A percentile compares a stretch with the other conserved stretches of the same genome.
Conservation (phyloP, 495 filamentous ascomycete genomes). For the Podospora tetraspora region DNA sequence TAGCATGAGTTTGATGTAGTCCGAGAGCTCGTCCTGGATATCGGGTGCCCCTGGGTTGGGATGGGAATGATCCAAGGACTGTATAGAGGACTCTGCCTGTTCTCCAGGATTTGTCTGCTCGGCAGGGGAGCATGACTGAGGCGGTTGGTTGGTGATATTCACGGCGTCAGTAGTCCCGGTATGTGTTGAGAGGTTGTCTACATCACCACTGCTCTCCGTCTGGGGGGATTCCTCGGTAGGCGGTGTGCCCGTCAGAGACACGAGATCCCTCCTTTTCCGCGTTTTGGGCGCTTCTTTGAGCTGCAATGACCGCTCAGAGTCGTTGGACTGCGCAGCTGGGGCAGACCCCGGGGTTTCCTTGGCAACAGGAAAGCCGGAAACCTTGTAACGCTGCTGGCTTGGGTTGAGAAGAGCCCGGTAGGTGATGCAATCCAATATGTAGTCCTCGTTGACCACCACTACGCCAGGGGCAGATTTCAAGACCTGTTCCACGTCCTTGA, state of each 20-base stretch:
- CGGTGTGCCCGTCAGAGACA: slow-evolving; percentile 9
- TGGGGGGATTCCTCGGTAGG: slow-evolving; percentile 14
- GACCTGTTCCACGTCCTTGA: slow-evolving; percentile 57
- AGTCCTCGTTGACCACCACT: slow-evolving; percentile 64
- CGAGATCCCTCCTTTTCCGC: slow-evolving; percentile 2
- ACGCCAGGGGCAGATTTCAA: slow-evolving; percentile 49
- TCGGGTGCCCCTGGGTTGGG: neutral
- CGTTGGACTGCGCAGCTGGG: slow-evolving; percentile 19
- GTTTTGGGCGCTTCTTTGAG: slow-evolving; percentile 25
- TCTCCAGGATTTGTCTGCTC: neutral
- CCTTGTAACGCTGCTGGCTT: slow-evolving; percentile 53
- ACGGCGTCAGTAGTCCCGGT: neutral
- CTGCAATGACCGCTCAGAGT: slow-evolving; percentile 24
- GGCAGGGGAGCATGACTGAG: neutral
- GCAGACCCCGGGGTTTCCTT: neutral
- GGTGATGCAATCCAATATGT: slow-evolving; percentile 71
- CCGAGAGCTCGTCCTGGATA: slow-evolving; percentile 28
- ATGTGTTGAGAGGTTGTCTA: neutral
- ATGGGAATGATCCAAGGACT: neutral
- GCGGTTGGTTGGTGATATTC: neutral
- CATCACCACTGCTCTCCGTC: neutral
- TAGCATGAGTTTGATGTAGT: slow-evolving; percentile 31
- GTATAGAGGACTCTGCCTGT: neutral
- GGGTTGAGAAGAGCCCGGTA: slow-evolving; percentile 54
- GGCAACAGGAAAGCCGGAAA: slow-evolving; percentile 37